phyloP scores from a whole-genome alignment of 2,329 filamentous ascomycete species.

The Onygenales sp. region DNA sequence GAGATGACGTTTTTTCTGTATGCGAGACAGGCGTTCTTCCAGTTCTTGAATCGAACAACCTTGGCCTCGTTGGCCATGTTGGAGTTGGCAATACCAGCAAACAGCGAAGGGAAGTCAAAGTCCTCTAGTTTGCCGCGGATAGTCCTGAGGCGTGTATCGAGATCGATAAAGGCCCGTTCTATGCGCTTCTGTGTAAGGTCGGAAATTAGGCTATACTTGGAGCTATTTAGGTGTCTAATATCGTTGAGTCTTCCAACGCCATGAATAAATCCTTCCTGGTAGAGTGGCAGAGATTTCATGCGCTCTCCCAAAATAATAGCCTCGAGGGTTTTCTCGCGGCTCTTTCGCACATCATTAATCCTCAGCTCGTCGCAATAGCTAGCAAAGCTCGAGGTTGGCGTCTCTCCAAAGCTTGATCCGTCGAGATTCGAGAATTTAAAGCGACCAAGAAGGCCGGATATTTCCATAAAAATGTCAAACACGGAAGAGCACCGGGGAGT shows the following conservation, averaged over 20 bases:
- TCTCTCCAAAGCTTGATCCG: slow-evolving; percentile 54
- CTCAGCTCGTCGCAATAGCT: slow-evolving; percentile 65
- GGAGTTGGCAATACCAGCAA: slow-evolving; percentile 78
- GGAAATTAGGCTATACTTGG: slow-evolving; percentile 62
- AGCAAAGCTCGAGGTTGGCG: slow-evolving; percentile 41
- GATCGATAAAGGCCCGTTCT: slow-evolving; percentile 70
- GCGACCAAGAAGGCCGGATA: slow-evolving; percentile 47
- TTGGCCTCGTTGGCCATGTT: slow-evolving; percentile 68
- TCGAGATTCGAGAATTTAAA: slow-evolving; percentile 55
- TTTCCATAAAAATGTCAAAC: slow-evolving; percentile 53
- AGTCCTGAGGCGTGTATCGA: slow-evolving; percentile 61
- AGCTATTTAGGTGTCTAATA: slow-evolving; percentile 58
- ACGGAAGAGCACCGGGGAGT: slow-evolving; percentile 46
- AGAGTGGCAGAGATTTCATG: slow-evolving; percentile 72
- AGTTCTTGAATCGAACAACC: slow-evolving; percentile 70
- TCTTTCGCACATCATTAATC: slow-evolving; percentile 70
- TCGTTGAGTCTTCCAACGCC: slow-evolving; percentile 75
- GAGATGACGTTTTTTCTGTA: slow-evolving; percentile 65
- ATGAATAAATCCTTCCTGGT: slow-evolving; percentile 86
- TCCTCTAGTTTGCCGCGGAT: slow-evolving; percentile 67
- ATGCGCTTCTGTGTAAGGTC: slow-evolving; percentile 65
- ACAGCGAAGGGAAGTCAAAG: slow-evolving; percentile 86
- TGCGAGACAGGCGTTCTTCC: slow-evolving; percentile 64
- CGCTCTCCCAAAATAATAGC: slow-evolving; percentile 80
- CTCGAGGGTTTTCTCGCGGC: slow-evolving; percentile 81